Conservation (phyloP, 208 protist species). For the Crithidia mellificae region DNA sequence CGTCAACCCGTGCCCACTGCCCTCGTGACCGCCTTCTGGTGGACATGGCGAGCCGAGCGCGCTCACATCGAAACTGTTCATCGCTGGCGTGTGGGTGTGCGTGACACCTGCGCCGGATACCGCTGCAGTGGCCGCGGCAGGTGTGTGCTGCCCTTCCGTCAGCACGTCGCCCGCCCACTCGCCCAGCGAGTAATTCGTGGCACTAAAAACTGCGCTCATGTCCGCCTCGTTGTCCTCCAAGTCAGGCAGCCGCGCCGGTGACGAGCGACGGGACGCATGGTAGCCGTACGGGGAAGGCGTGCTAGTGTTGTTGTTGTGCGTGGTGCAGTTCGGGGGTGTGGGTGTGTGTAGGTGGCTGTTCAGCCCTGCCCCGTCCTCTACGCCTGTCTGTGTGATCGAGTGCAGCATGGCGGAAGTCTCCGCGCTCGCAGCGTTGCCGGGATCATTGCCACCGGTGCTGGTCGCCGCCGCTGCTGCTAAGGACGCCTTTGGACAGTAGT, state of each 20-base stretch:
- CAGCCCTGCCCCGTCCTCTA: no score
- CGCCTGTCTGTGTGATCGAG: no score
- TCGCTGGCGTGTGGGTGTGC: not conserved
- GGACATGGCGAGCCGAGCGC: not conserved
- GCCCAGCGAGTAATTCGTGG: conserved; percentile 9
- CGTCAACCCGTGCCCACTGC: no score
- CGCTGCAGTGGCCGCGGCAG: not conserved
- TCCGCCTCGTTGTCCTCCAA: conserved; percentile 4
- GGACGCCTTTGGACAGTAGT: conserved; percentile 8
- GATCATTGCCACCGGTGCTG: no score
- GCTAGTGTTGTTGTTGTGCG: not conserved
- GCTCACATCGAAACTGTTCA: not conserved
- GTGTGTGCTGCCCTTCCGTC: not conserved
- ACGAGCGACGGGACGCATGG: conserved; percentile 1
- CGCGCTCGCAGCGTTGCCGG: no score
- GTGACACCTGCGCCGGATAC: not conserved
- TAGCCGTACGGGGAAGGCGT: not conserved
- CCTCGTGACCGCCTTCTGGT: no score
- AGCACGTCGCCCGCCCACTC: conserved; percentile 18
- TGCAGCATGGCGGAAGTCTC: no score
- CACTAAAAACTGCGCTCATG: conserved; percentile 4
- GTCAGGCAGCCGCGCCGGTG: not conserved
- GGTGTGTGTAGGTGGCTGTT: no score
- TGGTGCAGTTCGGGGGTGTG: not conserved
- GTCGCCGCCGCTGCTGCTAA: not conserved